Evolutionary conservation across 2,329 filamentous ascomycete species (phyloP).

Genomic region (Colletotrichum truncatum): DNA sequence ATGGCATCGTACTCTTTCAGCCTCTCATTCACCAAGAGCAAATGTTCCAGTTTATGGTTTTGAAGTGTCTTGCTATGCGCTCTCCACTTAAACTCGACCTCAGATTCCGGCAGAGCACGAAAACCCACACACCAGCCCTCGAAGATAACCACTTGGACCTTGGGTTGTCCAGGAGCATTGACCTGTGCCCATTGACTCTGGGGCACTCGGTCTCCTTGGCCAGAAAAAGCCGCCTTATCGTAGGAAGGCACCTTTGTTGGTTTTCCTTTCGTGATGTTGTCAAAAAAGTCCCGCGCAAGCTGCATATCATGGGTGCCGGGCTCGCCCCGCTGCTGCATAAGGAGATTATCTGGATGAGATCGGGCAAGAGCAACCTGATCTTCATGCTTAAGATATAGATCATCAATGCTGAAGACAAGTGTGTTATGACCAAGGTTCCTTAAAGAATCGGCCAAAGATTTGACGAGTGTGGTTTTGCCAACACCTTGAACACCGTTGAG

Average conservation of each 20-base stretch:
- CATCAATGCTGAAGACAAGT: conserved; percentile 84
- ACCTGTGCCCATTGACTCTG: conserved; percentile 68
- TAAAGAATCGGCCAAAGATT: conserved; percentile 70
- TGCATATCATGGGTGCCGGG: conserved; percentile 83
- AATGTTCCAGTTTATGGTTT: conserved; percentile 57
- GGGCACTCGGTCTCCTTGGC: conserved; percentile 79
- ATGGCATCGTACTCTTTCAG: conserved; percentile 58
- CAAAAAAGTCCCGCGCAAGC: conserved; percentile 71
- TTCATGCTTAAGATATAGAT: conserved; percentile 83
- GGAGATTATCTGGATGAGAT: conserved; percentile 73
- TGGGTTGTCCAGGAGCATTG: conserved; percentile 58
- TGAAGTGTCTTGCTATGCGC: conserved; percentile 58
- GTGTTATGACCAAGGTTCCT: conserved; percentile 67
- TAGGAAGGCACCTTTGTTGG: conserved; percentile 75
- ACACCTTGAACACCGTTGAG: conserved; percentile 92
- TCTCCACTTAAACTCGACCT: conserved; percentile 61
- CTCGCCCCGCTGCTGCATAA: conserved; percentile 85
- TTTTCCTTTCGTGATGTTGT: conserved; percentile 59
- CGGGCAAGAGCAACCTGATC: conserved; percentile 73
- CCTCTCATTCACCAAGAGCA: conserved; percentile 59
- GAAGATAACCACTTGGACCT: conserved; percentile 76
- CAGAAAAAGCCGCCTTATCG: conserved; percentile 82
- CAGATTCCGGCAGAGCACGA: conserved; percentile 64
- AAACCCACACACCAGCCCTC: conserved; percentile 96
- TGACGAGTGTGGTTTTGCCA: conserved; percentile 90